These are phyloP conservation scores for Bassia scoparia DNA, from an alignment of 148 eudicot species.

Conservation along the genomic window DNA sequence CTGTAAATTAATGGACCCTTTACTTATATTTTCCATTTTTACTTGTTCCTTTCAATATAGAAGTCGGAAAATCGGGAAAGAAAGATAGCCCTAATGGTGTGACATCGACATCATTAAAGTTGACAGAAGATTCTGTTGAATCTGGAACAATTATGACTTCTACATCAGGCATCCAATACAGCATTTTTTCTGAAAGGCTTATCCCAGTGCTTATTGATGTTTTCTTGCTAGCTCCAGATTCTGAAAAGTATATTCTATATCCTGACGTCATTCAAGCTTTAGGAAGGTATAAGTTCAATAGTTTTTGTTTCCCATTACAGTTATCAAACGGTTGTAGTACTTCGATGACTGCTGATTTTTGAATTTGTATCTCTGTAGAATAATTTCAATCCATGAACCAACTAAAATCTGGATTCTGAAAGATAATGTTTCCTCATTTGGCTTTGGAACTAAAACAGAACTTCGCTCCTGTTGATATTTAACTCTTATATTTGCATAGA, in stretches of 20 bases:
- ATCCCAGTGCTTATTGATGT: constrained; percentile 72
- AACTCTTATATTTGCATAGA: constrained; percentile 2
- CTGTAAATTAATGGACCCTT: neutral
- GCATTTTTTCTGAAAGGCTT: constrained; percentile 79
- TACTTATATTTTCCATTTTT: neutral
- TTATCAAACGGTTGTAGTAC: neutral
- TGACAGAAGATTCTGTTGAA: constrained; percentile 29
- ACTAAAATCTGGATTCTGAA: neutral
- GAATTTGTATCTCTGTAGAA: neutral
- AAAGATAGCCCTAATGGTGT: constrained; percentile 36
- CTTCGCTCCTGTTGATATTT: neutral
- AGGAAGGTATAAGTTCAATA: constrained; percentile 54
- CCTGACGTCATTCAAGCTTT: constrained; percentile 72
- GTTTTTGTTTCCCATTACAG: neutral
- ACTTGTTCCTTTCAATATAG: constrained; percentile 24
- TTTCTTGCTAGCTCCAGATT: constrained; percentile 62
- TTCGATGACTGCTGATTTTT: constrained; percentile 2
- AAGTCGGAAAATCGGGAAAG: constrained; percentile 28
- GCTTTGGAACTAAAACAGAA: neutral
- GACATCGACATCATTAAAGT: constrained; percentile 33
- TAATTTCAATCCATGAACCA: neutral
- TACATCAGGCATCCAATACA: constrained; percentile 33
- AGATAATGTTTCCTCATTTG: neutral
- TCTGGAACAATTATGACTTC: constrained; percentile 22
- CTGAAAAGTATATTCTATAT: constrained; percentile 53